Conservation (phyloP, 1,284 basidiomycete species). For the Trametes hirsuta region DNA sequence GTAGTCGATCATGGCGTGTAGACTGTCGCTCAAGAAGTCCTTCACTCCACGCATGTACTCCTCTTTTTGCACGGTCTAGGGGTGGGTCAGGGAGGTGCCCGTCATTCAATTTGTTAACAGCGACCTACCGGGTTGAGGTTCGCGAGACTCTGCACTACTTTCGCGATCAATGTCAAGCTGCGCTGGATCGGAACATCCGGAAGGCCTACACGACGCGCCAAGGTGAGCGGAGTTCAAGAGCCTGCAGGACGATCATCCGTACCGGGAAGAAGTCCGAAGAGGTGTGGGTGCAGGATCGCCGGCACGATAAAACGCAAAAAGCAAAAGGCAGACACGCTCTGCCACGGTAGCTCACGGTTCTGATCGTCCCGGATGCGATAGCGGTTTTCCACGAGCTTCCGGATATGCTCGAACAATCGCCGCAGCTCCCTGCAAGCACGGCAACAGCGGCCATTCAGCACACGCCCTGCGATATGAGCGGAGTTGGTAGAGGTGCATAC, state of each 20-base stretch:
- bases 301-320: conserved; percentile 86
- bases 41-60: conserved; percentile 73
- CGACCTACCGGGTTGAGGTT: conserved; percentile 71
- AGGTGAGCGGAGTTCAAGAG: not conserved
- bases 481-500: conserved; percentile 46
- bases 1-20: conserved; percentile 75
- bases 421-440: conserved; percentile 68
- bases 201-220: conserved; percentile 49
- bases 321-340: conserved; percentile 84
- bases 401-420: conserved; percentile 69
- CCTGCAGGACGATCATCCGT: conserved; percentile 20
- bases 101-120: not conserved
- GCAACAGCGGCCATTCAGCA: conserved; percentile 2
- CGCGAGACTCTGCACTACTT: conserved; percentile 79
- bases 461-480: not conserved
- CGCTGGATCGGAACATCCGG: conserved; percentile 67
- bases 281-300: conserved; percentile 76
- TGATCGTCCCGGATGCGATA: conserved; percentile 50
- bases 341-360: conserved; percentile 66
- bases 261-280: conserved; percentile 78
- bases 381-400: conserved; percentile 68
- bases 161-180: conserved; percentile 77
- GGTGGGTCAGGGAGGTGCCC: not conserved
- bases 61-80: conserved; percentile 67
- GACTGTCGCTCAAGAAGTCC: conserved; percentile 62